A percentile compares a stretch with the other conserved stretches of the same genome.
These are phyloP conservation scores for Sonneratia caseolaris DNA, from an alignment of 345 rosid genomes.

Conservation along the genomic window DNA sequence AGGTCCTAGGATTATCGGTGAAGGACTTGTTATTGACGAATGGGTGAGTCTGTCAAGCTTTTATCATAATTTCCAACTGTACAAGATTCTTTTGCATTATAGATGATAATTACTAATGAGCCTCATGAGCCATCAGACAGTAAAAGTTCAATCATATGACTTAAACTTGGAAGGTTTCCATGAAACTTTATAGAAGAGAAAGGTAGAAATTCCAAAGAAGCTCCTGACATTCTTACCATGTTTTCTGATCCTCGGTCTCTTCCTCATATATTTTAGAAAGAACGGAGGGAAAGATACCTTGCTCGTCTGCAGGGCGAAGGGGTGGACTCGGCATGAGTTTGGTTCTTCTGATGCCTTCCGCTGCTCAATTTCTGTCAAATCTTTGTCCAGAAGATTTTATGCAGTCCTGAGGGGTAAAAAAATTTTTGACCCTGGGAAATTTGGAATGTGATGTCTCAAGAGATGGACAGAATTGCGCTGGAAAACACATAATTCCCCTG, in stretches of 20 bases:
- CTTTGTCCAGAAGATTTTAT: not conserved
- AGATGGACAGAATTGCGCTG: conserved; percentile 16
- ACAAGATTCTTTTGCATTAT: not conserved
- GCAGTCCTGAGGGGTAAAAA: not conserved
- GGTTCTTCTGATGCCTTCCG: not conserved
- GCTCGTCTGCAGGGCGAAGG: conserved; percentile 82
- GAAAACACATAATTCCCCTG: conserved; percentile 6
- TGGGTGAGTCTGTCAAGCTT: conserved; percentile 51
- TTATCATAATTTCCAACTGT: not conserved
- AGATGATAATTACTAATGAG: not conserved
- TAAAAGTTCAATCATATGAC: not conserved
- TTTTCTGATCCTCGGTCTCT: not conserved
- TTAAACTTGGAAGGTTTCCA: not conserved
- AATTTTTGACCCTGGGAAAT: conserved; percentile 12
- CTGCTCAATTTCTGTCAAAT: not conserved
- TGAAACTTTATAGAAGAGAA: not conserved
- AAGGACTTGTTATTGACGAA: conserved; percentile 99
- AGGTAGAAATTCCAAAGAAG: not conserved
- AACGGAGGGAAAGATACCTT: conserved; percentile 90
- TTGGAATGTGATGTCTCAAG: conserved; percentile 15
- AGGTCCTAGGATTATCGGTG: conserved; percentile 80
- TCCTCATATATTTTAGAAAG: conserved; percentile 42
- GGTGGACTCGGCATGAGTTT: conserved; percentile 47
- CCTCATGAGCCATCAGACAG: not conserved
- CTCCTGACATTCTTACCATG: not conserved